phyloP scores from a whole-genome alignment of 208 protist species.

The Acanthamoeba sp. region DNA sequence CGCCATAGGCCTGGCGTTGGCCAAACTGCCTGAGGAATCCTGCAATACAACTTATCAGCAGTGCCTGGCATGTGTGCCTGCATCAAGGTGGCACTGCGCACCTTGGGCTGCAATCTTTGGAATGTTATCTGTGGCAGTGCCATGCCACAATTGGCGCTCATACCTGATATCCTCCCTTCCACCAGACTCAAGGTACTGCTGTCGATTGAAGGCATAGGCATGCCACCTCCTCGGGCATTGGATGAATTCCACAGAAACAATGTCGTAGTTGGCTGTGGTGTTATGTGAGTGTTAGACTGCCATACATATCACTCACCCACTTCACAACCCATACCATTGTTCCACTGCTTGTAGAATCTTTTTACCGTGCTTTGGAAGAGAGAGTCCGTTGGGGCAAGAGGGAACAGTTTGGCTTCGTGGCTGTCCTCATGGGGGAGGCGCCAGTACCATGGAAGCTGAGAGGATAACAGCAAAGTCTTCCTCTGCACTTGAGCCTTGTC shows the following conservation, averaged over 20 bases:
- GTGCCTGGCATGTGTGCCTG: not conserved
- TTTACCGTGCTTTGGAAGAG: not conserved
- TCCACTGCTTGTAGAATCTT: not conserved
- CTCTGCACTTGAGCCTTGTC: not conserved
- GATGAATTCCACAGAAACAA: not conserved
- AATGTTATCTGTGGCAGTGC: not conserved
- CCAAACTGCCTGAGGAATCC: conserved; percentile 32
- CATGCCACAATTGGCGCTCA: not conserved
- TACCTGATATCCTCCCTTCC: not conserved
- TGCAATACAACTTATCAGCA: not conserved
- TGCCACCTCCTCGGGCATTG: not conserved
- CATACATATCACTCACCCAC: not conserved
- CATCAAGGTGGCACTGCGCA: too few species aligned
- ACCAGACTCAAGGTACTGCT: not conserved
- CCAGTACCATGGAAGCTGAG: not conserved
- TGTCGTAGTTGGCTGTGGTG: not conserved
- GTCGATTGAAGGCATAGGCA: not conserved
- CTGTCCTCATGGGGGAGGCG: not conserved
- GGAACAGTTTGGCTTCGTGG: not conserved
- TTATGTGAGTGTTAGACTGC: not conserved
- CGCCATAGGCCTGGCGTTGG: conserved; percentile 6
- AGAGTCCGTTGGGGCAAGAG: not conserved
- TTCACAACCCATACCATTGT: not conserved
- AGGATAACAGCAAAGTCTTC: not conserved
- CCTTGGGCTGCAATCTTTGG: not conserved